Base-by-base conservation (phyloP, 129 eudicot species). In the Helianthus tuberosus region DNA sequence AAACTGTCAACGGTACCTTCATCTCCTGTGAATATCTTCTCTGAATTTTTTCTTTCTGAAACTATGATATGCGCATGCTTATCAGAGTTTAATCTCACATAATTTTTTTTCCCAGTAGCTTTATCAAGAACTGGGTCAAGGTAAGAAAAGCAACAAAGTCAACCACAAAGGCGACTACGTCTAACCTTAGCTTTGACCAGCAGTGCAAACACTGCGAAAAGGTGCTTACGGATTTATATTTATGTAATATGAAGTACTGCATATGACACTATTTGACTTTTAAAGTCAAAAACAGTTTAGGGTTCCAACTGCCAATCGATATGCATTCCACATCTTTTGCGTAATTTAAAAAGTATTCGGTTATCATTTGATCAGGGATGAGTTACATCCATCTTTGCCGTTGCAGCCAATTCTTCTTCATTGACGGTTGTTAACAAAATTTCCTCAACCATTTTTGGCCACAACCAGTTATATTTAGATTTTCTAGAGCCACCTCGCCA, bases 141-240 rank as follows among this genome's bases (percentile, higher is more conserved):
- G 82, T 80, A 32, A 96, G 94, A 55, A 95, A 82, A 79, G 75
- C 82, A 39, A 97, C 99, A 58, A 90, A 69, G 84, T 77, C 76
- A 36, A 87, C 80, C 76, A 91, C 93, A 57, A 83, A 86, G 81
- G 86, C 90, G 71, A 87, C 71, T 67, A 84, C 87, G 77, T 91
- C 97, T 43, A 64, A 87, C 79, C 97, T 88, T 77, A 78, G 81
- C 83, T 85, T 95, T 38, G 96, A 95, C 72, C 92, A 85, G 72
- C 99, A 91, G 72, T 95, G 96, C 80, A 79, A 69, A 75, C 97
- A 86, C 79, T 95, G 99, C 14, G 99, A 91, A 84, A 95, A 91
- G 97, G 99, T 95, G 54, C 76, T 35, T 48, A 47, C 59, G 5
- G n/a, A n/a, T n/a, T n/a, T n/a, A n/a, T n/a, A n/a, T n/a, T n/a